Evolutionary conservation across 306 rosid genomes (phyloP).

Genomic region (Cicer chorassanicum): DNA sequence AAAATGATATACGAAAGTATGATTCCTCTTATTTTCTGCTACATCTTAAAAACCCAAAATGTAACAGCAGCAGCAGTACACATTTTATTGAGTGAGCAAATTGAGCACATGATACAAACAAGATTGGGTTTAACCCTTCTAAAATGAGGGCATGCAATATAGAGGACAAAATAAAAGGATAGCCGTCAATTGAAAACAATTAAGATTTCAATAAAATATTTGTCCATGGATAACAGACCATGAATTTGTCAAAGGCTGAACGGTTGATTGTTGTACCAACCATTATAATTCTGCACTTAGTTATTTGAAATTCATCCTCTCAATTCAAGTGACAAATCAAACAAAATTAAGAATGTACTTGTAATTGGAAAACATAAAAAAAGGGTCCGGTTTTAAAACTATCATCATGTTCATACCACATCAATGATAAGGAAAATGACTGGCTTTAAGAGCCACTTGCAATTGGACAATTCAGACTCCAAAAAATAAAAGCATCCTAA

Average conservation of each 20-base stretch:
- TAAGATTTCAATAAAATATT: neutral
- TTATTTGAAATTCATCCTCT: neutral
- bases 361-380: neutral
- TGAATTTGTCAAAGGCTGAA: neutral
- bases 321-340: neutral
- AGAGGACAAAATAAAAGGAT: neutral
- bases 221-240: neutral
- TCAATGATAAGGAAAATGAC: neutral
- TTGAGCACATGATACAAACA: conserved; percentile 5
- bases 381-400: neutral
- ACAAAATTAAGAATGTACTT: neutral
- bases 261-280: neutral
- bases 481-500: conserved; percentile 5
- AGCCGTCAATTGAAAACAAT: neutral
- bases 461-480: neutral
- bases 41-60: conserved; percentile 25
- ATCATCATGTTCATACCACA: conserved; percentile 2
- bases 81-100: neutral
- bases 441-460: neutral
- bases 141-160: neutral
- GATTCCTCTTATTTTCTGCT: conserved; percentile 29
- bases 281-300: neutral
- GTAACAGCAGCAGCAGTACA: neutral
- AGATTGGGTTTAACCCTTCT: conserved; percentile 1
- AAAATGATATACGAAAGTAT: conserved; percentile 31